A percentile compares a stretch with the other conserved stretches of the same genome.
Evolutionary conservation across 1,284 basidiomycete genomes (phyloP).

Genomic region (Afroboletus lepidellus): DNA sequence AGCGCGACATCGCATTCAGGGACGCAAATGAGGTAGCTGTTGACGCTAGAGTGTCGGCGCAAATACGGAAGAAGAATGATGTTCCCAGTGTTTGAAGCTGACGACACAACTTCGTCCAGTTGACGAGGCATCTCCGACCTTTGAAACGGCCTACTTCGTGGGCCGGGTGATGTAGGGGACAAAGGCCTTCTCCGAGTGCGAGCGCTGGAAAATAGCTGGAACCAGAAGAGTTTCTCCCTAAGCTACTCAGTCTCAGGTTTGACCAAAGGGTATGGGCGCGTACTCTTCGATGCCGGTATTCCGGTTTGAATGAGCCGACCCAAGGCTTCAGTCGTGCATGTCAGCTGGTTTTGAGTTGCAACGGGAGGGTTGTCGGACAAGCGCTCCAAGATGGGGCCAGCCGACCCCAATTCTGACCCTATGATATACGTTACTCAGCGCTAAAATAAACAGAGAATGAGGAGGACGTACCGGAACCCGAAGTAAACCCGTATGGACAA

Average conservation of each 20-base stretch:
- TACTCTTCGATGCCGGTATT: constrained; percentile 82
- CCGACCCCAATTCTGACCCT: constrained; percentile 85
- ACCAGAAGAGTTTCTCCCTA: constrained; percentile 73
- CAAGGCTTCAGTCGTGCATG: constrained; percentile 81
- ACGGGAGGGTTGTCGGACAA: constrained; percentile 76
- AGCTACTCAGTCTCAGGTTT: constrained; percentile 72
- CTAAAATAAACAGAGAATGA: not conserved
- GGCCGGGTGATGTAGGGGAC: constrained; percentile 97
- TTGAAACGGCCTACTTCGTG: constrained; percentile 94
- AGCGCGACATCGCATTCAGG: constrained; percentile 93
- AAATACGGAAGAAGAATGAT: constrained; percentile 98
- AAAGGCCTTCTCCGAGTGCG: constrained; percentile 91
- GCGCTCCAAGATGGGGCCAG: constrained; percentile 85
- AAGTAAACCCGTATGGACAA: constrained; percentile 91
- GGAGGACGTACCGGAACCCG: constrained; percentile 71
- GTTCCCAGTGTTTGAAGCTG: too few relatives aligned
- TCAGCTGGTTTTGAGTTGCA: constrained; percentile 79
- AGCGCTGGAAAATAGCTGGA: constrained; percentile 90
- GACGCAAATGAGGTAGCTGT: constrained; percentile 86
- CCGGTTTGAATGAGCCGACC: constrained; percentile 68
- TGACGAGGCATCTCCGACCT: constrained; percentile 95
- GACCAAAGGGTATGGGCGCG: constrained; percentile 43
- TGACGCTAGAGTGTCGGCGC: constrained; percentile 93
- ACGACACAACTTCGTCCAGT: too few relatives aligned
- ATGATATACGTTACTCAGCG: constrained; percentile 4